Evolutionary conservation across 805 yeast species (phyloP).

Genomic region (Schwanniomyces pseudopolymorphus): DNA sequence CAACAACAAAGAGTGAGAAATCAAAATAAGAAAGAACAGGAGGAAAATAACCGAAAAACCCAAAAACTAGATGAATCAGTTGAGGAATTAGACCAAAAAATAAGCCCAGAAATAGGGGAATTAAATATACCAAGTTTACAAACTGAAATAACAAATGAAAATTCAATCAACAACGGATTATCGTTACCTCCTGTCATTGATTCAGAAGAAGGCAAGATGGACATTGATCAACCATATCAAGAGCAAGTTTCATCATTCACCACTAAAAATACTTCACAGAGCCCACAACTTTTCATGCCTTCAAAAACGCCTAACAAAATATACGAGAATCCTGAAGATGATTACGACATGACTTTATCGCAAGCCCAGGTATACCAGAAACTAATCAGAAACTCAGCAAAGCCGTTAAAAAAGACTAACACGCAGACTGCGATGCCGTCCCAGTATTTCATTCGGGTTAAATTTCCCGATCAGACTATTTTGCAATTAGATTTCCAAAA

Average conservation of each 20-base stretch:
- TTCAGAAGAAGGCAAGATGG: neutral
- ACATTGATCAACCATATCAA: neutral
- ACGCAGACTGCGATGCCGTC: constrained; percentile 15
- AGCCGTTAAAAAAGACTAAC: constrained; percentile 11
- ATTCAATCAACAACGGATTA: neutral
- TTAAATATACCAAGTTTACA: no score
- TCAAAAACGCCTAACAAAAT: constrained; percentile 5
- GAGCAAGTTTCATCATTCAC: neutral
- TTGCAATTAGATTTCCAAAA: constrained; percentile 34
- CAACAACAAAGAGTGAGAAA: constrained; percentile 14
- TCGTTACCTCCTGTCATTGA: neutral
- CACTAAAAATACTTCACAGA: neutral
- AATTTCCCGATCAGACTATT: constrained; percentile 39
- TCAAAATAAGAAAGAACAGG: constrained; percentile 7
- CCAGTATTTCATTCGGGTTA: constrained; percentile 30
- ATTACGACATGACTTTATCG: constrained; percentile 37
- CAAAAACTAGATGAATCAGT: constrained; percentile 7
- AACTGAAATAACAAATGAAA: no score
- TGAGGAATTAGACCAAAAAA: neutral
- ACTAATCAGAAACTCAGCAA: constrained; percentile 27
- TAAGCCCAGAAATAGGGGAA: no score
- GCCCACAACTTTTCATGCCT: constrained; percentile 22
- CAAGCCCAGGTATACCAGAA: constrained; percentile 40
- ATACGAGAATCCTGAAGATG: constrained; percentile 44
- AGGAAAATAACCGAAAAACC: constrained; percentile 8